These are phyloP conservation scores for Cytospora paraplurivora DNA, from an alignment of 2,329 filamentous ascomycete species.

Conservation along the genomic window DNA sequence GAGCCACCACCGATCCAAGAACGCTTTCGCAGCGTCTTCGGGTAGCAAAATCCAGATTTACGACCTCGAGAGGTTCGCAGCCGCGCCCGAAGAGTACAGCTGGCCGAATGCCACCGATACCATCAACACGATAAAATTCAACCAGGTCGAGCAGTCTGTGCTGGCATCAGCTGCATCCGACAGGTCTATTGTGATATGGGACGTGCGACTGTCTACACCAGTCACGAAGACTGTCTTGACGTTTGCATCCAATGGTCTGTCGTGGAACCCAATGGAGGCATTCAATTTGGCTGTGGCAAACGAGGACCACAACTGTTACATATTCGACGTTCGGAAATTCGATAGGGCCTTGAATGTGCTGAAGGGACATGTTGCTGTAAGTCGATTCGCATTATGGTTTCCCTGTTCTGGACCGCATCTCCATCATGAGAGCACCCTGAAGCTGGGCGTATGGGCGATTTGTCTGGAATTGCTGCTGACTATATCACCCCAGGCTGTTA, in stretches of 20 bases:
- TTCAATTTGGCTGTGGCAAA: slow-evolving; percentile 81
- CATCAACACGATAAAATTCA: slow-evolving; percentile 85
- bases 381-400: slow-evolving; percentile 39
- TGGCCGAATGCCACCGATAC: slow-evolving; percentile 92
- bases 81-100: slow-evolving; percentile 77
- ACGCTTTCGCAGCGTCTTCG: slow-evolving; percentile 78
- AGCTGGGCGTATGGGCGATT: too few relatives aligned
- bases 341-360: slow-evolving; percentile 85
- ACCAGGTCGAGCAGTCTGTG: slow-evolving; percentile 90
- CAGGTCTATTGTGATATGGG: slow-evolving; percentile 80
- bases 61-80: slow-evolving; percentile 78
- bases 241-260: slow-evolving; percentile 79
- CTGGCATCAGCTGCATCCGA: slow-evolving; percentile 85
- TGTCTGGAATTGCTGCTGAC: background rate
- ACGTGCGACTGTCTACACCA: slow-evolving; percentile 83
- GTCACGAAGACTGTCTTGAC: slow-evolving; percentile 79
- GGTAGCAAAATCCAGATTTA: slow-evolving; percentile 78
- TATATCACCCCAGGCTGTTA: slow-evolving; percentile 62
- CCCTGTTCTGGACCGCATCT: background rate
- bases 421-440: background rate
- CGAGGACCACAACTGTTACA: slow-evolving; percentile 86
- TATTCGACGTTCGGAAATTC: slow-evolving; percentile 94
- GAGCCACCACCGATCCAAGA: slow-evolving; percentile 77
- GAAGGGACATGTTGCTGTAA: slow-evolving; percentile 74
- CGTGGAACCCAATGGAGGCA: slow-evolving; percentile 96